Conservation (phyloP, 2,329 filamentous ascomycete genomes). For the Fusarium sp. region DNA sequence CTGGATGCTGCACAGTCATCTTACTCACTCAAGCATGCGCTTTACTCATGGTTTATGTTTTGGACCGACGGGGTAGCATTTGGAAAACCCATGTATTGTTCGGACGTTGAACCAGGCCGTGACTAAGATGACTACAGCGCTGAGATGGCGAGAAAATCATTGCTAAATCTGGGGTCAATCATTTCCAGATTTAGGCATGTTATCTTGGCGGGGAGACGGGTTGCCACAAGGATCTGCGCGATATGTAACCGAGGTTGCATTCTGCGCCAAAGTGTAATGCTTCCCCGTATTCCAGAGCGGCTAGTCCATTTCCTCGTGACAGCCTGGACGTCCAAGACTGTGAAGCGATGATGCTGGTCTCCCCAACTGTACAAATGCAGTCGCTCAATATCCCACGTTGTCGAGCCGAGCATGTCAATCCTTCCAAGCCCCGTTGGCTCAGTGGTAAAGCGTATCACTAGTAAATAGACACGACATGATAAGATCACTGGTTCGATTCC, state of each 20-base stretch:
- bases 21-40: neutral
- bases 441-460: neutral
- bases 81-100: too few species aligned
- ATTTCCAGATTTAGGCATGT: neutral
- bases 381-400: too few species aligned
- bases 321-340: too few species aligned
- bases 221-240: neutral
- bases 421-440: neutral
- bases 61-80: neutral
- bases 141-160: neutral
- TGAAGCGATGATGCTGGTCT: neutral
- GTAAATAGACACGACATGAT: neutral
- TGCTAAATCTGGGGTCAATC: neutral
- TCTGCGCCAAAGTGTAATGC: neutral
- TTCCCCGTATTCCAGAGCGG: neutral
- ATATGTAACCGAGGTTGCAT: neutral
- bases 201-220: neutral
- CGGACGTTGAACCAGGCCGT: neutral
- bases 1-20: neutral
- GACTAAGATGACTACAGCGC: neutral
- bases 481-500: neutral
- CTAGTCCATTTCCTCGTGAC: neutral
- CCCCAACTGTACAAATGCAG: neutral
- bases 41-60: too few species aligned
- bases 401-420: accelerated